Evolutionary conservation across 768 basidiomycete genomes (phyloP).

Genomic region (Agrocybe chaxingu): DNA sequence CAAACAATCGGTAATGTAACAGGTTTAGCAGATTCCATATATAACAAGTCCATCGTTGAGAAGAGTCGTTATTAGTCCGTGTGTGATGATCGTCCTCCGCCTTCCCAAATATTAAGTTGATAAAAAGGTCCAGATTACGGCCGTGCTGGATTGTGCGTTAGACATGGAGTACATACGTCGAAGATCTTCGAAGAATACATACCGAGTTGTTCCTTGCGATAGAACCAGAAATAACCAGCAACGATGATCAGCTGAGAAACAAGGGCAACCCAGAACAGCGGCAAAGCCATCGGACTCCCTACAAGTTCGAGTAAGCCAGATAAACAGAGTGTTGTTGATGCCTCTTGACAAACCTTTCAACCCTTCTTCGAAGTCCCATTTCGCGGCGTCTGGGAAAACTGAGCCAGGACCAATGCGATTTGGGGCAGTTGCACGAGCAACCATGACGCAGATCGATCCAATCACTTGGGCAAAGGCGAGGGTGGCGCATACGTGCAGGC

Average conservation of each 20-base stretch:
- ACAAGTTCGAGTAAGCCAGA: not conserved
- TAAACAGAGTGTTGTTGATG: not conserved
- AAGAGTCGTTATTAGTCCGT: constrained; percentile 17
- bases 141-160: constrained; percentile 14
- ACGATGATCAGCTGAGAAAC: constrained; percentile 82
- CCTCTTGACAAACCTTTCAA: constrained; percentile 40
- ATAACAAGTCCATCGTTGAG: constrained; percentile 21
- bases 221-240: constrained; percentile 94
- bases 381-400: constrained; percentile 90
- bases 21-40: constrained; percentile 25
- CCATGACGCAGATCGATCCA: constrained; percentile 87
- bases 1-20: constrained; percentile 22
- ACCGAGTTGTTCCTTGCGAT: constrained; percentile 91
- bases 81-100: constrained; percentile 7
- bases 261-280: constrained; percentile 87
- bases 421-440: constrained; percentile 88
- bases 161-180: not conserved
- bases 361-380: constrained; percentile 83
- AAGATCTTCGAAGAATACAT: constrained; percentile 24
- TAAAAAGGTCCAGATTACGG: constrained; percentile 13
- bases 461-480: constrained; percentile 88
- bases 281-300: constrained; percentile 79
- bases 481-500: constrained; percentile 92
- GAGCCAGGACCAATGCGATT: constrained; percentile 85
- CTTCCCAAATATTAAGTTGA: constrained; percentile 15